phyloP scores from a whole-genome alignment of 192 early-diverging fungal genomes.

The Coemansia sp. region DNA sequence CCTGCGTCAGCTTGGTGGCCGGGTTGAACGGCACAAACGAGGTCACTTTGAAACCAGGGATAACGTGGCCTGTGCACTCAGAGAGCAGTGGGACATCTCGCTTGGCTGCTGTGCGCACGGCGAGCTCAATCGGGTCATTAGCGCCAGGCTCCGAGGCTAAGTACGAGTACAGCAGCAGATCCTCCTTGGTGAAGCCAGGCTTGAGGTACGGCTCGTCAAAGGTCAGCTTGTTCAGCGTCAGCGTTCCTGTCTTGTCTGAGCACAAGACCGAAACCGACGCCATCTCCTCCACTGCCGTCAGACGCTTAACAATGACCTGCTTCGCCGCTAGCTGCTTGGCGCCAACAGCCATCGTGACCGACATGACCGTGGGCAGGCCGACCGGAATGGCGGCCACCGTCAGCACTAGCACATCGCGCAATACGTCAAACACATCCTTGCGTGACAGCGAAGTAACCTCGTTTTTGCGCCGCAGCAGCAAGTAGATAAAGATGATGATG shows the following conservation, averaged over 20 bases:
- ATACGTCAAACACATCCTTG: slow-evolving; percentile 60
- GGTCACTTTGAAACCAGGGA: slow-evolving; percentile 93
- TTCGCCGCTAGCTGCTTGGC: slow-evolving; percentile 82
- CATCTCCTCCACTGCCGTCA: slow-evolving; percentile 92
- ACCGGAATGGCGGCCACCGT: slow-evolving; percentile 93
- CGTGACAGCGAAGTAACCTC: slow-evolving; percentile 48
- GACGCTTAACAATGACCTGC: slow-evolving; percentile 89
- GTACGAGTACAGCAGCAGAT: slow-evolving; percentile 78
- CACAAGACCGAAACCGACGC: slow-evolving; percentile 84
- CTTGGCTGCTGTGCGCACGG: slow-evolving; percentile 80
- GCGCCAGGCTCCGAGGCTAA: slow-evolving; percentile 83
- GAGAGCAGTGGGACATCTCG: slow-evolving; percentile 65
- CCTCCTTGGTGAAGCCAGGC: slow-evolving; percentile 65
- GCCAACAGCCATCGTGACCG: slow-evolving; percentile 93
- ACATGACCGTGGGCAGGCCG: slow-evolving; percentile 89
- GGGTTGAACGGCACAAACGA: slow-evolving; percentile 94
- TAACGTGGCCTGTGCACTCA: slow-evolving; percentile 61
- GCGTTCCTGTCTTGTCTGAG: slow-evolving; percentile 85
- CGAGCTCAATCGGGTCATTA: slow-evolving; percentile 84
- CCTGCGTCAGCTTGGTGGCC: slow-evolving; percentile 86
- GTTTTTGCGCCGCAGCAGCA: slow-evolving; percentile 56
- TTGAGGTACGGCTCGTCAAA: slow-evolving; percentile 83
- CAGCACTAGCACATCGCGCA: slow-evolving; percentile 76
- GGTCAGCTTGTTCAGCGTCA: slow-evolving; percentile 86
- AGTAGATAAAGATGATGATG: slow-evolving; percentile 74